Evolutionary conservation across 176 grass and related monocot species (phyloP).

Genomic region (Eragrostis nindensis): DNA sequence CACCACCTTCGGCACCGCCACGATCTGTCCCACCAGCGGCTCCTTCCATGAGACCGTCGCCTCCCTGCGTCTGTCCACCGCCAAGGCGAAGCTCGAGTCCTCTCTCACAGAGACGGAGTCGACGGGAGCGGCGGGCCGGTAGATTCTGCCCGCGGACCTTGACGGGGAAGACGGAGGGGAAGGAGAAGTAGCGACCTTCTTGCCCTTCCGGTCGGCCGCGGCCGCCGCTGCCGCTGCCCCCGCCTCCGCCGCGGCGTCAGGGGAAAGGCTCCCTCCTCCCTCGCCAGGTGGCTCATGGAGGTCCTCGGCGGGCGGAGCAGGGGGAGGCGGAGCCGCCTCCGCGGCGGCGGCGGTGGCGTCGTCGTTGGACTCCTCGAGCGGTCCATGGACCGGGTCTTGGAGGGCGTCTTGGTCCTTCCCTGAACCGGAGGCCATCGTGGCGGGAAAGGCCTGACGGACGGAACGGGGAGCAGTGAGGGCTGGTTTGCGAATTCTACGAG

Average conservation of each 20-base stretch:
- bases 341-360: neutral
- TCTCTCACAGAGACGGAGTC: neutral
- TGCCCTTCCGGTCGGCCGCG: slow-evolving; percentile 12
- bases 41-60: slow-evolving; percentile 1
- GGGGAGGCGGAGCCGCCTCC: neutral
- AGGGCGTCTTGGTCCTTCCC: neutral
- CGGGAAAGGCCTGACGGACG: slow-evolving; percentile 17
- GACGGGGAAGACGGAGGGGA: neutral
- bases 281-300: neutral
- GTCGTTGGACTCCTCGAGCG: neutral
- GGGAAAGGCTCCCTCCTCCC: neutral
- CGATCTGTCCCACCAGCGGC: neutral
- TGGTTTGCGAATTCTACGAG: neutral
- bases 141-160: neutral
- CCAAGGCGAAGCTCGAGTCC: neutral
- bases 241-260: neutral
- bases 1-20: slow-evolving; percentile 8
- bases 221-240: neutral
- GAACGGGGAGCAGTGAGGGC: neutral
- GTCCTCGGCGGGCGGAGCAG: neutral
- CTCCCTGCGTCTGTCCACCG: neutral
- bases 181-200: neutral
- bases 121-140: neutral
- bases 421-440: slow-evolving; percentile 25
- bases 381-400: neutral